Evolutionary conservation across 2,329 filamentous ascomycete species (phyloP).

Genomic region (Ceratocystis ficicola): DNA sequence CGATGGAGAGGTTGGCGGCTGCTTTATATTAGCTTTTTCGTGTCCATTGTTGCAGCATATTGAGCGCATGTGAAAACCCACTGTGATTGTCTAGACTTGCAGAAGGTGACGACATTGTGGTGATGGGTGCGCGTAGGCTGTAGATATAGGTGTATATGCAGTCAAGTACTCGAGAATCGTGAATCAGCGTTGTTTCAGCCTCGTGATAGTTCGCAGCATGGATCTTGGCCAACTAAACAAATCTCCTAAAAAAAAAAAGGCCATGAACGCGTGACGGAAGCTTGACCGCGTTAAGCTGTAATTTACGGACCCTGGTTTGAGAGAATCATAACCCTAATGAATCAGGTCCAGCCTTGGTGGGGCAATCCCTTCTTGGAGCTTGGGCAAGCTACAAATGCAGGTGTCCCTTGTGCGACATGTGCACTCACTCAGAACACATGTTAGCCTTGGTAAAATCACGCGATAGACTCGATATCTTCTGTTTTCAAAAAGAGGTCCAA

Average conservation of each 20-base stretch:
- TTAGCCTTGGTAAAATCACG: not conserved
- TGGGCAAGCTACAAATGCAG: too few relatives aligned
- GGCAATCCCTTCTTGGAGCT: not conserved
- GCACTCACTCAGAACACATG: not conserved
- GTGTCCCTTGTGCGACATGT: not conserved
- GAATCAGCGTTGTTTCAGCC: not conserved
- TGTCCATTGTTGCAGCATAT: not conserved
- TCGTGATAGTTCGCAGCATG: not conserved
- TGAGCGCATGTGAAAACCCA: not conserved
- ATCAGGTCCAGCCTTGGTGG: not conserved
- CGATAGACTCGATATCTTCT: too few relatives aligned
- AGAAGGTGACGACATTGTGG: slow-evolving; percentile 10
- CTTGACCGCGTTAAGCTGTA: slow-evolving; percentile 7
- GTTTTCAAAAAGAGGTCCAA: too few relatives aligned
- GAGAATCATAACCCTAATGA: not conserved
- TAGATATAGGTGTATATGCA: not conserved
- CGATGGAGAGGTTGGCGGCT: slow-evolving; percentile 32
- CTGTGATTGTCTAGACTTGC: slow-evolving; percentile 20
- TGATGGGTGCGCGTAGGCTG: not conserved
- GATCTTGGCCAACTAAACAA: not conserved
- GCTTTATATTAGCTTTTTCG: slow-evolving; percentile 20
- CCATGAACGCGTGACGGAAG: not conserved
- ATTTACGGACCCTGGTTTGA: not conserved
- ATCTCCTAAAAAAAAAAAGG: not conserved
- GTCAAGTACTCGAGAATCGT: not conserved